A percentile compares a stretch with the other conserved stretches of the same genome.
Conservation (phyloP, 2,329 filamentous ascomycete species). For the Colletotrichum zoysiae region DNA sequence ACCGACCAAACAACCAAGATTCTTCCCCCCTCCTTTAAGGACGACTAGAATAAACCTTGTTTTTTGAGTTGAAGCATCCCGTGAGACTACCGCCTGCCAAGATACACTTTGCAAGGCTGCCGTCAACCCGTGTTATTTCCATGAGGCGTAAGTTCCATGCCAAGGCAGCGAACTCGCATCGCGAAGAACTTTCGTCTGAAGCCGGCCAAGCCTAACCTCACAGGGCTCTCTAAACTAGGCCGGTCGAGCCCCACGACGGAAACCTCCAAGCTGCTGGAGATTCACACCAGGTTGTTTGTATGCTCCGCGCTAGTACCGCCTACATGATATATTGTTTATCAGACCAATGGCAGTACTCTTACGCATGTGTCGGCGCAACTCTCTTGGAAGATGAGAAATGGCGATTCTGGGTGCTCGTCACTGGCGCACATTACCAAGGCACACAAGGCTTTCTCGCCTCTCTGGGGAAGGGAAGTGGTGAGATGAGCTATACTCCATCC, state of each 20-base stretch:
- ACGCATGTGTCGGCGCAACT: background rate
- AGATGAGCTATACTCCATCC: conserved; percentile 31
- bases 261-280: conserved; percentile 24
- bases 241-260: background rate
- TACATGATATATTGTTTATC: conserved; percentile 12
- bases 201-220: background rate
- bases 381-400: conserved; percentile 10
- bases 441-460: conserved; percentile 6
- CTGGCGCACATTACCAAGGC: conserved; percentile 24
- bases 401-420: conserved; percentile 15
- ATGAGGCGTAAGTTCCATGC: background rate
- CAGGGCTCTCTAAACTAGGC: conserved; percentile 17
- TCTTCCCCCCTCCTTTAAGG: background rate
- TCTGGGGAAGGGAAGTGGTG: conserved; percentile 6
- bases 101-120: background rate
- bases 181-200: background rate
- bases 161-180: background rate
- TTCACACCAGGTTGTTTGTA: conserved; percentile 35
- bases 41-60: conserved; percentile 8
- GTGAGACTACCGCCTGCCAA: background rate
- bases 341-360: conserved; percentile 14
- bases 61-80: conserved; percentile 2
- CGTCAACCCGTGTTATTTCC: background rate
- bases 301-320: conserved; percentile 14
- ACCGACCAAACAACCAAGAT: conserved; percentile 7